These are phyloP conservation scores for Diplocarpon rosae DNA, from an alignment of 2,329 filamentous ascomycete genomes.

Conservation along the genomic window DNA sequence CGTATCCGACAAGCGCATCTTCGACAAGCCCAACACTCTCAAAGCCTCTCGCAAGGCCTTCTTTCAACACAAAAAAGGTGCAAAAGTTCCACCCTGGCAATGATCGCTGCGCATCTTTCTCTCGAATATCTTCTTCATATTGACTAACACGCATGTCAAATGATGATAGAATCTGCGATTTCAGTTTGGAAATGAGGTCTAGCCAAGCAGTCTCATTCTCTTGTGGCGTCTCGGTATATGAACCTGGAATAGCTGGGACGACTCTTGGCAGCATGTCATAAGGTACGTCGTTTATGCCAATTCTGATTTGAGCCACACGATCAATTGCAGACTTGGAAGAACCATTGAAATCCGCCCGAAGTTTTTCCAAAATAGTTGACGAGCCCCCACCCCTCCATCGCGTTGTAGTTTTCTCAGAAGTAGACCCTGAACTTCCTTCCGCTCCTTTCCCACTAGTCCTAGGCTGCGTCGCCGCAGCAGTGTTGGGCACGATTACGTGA, in stretches of 20 bases:
- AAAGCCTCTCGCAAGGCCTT: conserved; percentile 84
- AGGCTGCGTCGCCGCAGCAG: conserved; percentile 67
- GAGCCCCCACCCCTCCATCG: conserved; percentile 70
- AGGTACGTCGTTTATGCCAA: conserved; percentile 59
- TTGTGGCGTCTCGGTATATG: conserved; percentile 58
- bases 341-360: conserved; percentile 82
- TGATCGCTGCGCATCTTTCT: conserved; percentile 77
- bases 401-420: conserved; percentile 53
- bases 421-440: conserved; percentile 38
- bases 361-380: conserved; percentile 77
- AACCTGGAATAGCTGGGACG: conserved; percentile 50
- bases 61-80: conserved; percentile 96
- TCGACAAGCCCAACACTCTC: conserved; percentile 94
- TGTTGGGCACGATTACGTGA: conserved; percentile 85
- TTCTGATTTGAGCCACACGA: conserved; percentile 73
- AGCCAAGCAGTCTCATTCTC: conserved; percentile 76
- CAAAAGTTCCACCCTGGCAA: conserved; percentile 98
- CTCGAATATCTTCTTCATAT: conserved; percentile 94
- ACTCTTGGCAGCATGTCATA: conserved; percentile 53
- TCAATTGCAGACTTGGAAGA: conserved; percentile 61
- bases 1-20: conserved; percentile 88
- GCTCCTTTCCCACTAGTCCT: conserved; percentile 44
- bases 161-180: conserved; percentile 73
- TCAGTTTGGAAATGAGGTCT: conserved; percentile 77
- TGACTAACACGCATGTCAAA: conserved; percentile 87